Percentiles rank a stretch among this genome's conserved stretches.
phyloP scores from a whole-genome alignment of 176 grass and related monocot species.

The Phoenix roebelenii region DNA sequence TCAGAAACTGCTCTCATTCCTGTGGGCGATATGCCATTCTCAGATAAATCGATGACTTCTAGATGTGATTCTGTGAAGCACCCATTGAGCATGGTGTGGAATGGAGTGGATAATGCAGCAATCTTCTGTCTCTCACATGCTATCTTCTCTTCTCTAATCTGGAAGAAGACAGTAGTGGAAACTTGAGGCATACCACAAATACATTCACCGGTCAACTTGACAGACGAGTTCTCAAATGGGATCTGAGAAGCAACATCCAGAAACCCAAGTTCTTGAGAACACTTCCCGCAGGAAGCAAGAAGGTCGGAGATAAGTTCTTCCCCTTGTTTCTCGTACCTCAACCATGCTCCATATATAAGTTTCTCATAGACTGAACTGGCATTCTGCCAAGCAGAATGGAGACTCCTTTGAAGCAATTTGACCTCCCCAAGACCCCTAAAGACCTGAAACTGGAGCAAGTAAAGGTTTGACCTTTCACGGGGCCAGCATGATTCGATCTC shows the following conservation, averaged over 20 bases:
- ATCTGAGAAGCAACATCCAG: slow-evolving; percentile 59
- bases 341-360: slow-evolving; percentile 65
- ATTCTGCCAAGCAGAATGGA: slow-evolving; percentile 66
- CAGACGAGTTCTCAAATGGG: slow-evolving; percentile 20
- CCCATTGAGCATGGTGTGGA: slow-evolving; percentile 90
- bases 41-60: slow-evolving; percentile 78
- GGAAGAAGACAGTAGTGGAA: slow-evolving; percentile 49
- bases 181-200: slow-evolving; percentile 7
- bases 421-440: slow-evolving; percentile 71
- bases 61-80: slow-evolving; percentile 78
- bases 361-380: slow-evolving; percentile 60
- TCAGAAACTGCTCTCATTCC: slow-evolving; percentile 60
- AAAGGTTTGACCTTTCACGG: slow-evolving; percentile 43
- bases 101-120: slow-evolving; percentile 61
- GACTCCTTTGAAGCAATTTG: slow-evolving; percentile 74
- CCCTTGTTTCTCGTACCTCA: slow-evolving; percentile 62
- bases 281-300: slow-evolving; percentile 63
- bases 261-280: slow-evolving; percentile 49
- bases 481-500: slow-evolving; percentile 55
- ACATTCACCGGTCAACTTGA: slow-evolving; percentile 20
- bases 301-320: slow-evolving; percentile 70
- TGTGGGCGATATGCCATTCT: slow-evolving; percentile 67
- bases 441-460: slow-evolving; percentile 81
- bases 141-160: slow-evolving; percentile 59
- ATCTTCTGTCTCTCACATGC: slow-evolving; percentile 72